Conservation (phyloP, 495 filamentous ascomycete species). For the Neurospora tetraspora region DNA sequence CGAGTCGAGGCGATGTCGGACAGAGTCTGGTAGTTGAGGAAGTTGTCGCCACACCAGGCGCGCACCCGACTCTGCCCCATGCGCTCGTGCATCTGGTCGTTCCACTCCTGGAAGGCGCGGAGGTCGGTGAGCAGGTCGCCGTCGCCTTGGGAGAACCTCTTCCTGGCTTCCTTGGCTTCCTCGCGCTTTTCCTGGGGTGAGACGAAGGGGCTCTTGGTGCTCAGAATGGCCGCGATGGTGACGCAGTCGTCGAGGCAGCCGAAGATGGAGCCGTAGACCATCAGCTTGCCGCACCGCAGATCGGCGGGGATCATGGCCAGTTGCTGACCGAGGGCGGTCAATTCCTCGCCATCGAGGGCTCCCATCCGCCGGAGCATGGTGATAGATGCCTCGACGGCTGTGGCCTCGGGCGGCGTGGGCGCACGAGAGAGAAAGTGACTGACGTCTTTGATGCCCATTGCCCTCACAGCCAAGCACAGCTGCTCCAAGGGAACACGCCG, state of each 20-base stretch:
- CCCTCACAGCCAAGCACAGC: conserved; percentile 83
- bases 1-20: conserved; percentile 80
- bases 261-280: conserved; percentile 93
- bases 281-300: conserved; percentile 82
- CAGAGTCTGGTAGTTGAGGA: conserved; percentile 73
- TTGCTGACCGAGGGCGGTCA: conserved; percentile 86
- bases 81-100: conserved; percentile 41
- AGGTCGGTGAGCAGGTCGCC: conserved; percentile 86
- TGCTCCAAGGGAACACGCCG: conserved; percentile 88
- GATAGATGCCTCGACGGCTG: conserved; percentile 79
- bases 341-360: conserved; percentile 69
- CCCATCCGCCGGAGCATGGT: conserved; percentile 72
- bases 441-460: conserved; percentile 83
- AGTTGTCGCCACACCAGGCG: conserved; percentile 77
- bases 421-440: conserved; percentile 72
- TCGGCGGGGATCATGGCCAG: conserved; percentile 92
- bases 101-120: conserved; percentile 74
- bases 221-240: conserved; percentile 84
- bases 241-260: conserved; percentile 80
- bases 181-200: conserved; percentile 72
- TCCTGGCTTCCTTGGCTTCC: conserved; percentile 65
- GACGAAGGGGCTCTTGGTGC: conserved; percentile 74
- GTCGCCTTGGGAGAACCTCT: conserved; percentile 61
- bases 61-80: conserved; percentile 54
- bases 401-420: conserved; percentile 73